Evolutionary conservation across 2,329 filamentous ascomycete genomes (phyloP), one percentile per base, ranked within the genome.

Genomic region (Penicillium vulpinum): DNA sequence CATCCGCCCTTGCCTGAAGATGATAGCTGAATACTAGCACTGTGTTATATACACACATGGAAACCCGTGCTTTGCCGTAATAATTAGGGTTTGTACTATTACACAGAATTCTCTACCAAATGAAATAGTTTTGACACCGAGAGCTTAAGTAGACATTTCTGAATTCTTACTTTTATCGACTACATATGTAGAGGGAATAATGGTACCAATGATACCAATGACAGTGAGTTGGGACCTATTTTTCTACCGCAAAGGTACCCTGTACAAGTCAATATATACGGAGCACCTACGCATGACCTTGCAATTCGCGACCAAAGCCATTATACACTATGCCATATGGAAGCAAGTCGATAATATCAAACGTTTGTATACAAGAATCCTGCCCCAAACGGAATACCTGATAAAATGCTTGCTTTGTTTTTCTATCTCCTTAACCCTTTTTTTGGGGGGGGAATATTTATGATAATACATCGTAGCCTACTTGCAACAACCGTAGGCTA

Each of bases 1-100:
- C 51, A 33, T 54, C 38, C 48, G 39, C 53, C 53, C 53, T 56
- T 56, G 24, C 54, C 48, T 56, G 5, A 33, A 48, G 38, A 53
- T 39, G 52, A 43, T 33, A 21, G n/a, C 51, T 21, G n/a, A 24
- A 26, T 41, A 41, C 39, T 43, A 29, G 13, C 33, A 36, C 31
- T n/a, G n/a, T n/a, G n/a, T n/a, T 39, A 26, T 44, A 43, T 54
- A 41, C 18, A 21, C n/a, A 46, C 44, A 16, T 18, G n/a, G n/a
- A n/a, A n/a, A n/a, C 39, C 22, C 21, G 22, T 26, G 22, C 18
- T 39, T 45, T 45, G n/a, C 15, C 24, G 15, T 38, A 13, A 18
- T 44, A 33, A 56, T 51, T 52, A 51, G 47, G 40, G 49, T 56
- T 52, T 52, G 21, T 24, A 29, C 33, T 21, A 56, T 52, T 45